These are phyloP conservation scores for Nitzschia sp. DNA, from an alignment of 108 stramenopile species.

Conservation along the genomic window DNA sequence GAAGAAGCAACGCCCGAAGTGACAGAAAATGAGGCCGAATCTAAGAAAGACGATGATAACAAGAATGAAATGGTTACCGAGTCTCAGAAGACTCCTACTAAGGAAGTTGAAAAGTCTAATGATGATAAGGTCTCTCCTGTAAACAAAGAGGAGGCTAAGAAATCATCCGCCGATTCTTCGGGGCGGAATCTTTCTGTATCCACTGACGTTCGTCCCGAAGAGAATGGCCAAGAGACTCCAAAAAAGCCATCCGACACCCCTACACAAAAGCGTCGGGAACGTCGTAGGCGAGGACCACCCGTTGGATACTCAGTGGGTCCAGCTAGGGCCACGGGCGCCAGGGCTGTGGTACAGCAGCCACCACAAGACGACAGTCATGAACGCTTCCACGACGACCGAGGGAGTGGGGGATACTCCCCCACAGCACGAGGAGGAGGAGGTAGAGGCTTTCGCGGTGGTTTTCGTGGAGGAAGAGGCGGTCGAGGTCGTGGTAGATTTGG, in stretches of 20 bases:
- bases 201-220: neutral
- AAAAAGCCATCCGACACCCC: slow-evolving; percentile 4
- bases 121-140: neutral
- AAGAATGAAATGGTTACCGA: slow-evolving; percentile 8
- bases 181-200: neutral
- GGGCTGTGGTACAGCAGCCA: neutral
- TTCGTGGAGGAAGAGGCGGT: slow-evolving; percentile 12
- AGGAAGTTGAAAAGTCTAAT: neutral
- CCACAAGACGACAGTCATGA: neutral
- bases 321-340: slow-evolving; percentile 42
- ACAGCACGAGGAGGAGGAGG: neutral
- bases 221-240: slow-evolving; percentile 3
- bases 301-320: slow-evolving; percentile 83
- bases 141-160: neutral
- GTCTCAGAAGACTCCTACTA: slow-evolving; percentile 1
- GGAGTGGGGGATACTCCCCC: neutral
- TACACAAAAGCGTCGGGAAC: slow-evolving; percentile 31
- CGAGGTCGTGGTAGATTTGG: slow-evolving; percentile 29
- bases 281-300: slow-evolving; percentile 72
- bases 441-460: slow-evolving; percentile 9
- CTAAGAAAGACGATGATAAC: slow-evolving; percentile 10
- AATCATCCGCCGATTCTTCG: neutral
- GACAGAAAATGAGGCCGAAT: neutral
- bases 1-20: slow-evolving; percentile 3
- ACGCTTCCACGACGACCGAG: neutral